phyloP scores from a whole-genome alignment of 2,329 filamentous ascomycete genomes.

The Paradendryphiella salina region DNA sequence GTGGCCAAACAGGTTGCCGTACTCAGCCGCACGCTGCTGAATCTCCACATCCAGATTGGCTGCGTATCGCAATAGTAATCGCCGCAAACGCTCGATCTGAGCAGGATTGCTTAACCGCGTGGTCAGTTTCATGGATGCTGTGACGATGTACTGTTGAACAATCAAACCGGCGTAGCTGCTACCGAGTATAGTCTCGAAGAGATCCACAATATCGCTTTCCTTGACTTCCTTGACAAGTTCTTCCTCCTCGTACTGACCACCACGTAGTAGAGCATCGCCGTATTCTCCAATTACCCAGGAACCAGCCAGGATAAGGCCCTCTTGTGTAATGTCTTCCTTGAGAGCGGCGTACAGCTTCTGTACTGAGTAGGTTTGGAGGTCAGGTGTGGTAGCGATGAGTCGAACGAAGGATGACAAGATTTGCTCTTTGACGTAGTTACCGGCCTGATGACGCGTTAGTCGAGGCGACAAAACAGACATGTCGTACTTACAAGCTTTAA shows the following conservation, averaged over 20 bases:
- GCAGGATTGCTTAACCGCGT: conserved; percentile 79
- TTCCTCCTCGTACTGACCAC: conserved; percentile 91
- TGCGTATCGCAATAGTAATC: conserved; percentile 75
- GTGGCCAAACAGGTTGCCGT: conserved; percentile 88
- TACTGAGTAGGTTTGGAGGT: conserved; percentile 93
- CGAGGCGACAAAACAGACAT: background rate
- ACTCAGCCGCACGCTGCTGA: conserved; percentile 94
- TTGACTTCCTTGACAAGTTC: conserved; percentile 81
- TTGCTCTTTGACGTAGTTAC: conserved; percentile 96
- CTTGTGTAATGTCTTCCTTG: conserved; percentile 96
- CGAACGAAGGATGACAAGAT: conserved; percentile 96
- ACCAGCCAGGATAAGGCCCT: conserved; percentile 88
- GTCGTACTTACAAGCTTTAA: conserved; percentile 65
- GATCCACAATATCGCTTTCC: conserved; percentile 86
- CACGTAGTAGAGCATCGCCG: conserved; percentile 83
- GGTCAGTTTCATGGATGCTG: conserved; percentile 90
- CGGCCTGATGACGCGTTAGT: conserved; percentile 57
- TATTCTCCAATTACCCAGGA: conserved; percentile 99
- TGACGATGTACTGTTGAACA: conserved; percentile 94
- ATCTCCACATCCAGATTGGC: conserved; percentile 92
- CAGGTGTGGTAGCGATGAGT: conserved; percentile 89
- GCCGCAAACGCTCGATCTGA: conserved; percentile 84
- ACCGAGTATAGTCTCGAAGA: conserved; percentile 90
- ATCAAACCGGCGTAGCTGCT: conserved; percentile 92
- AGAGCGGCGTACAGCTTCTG: conserved; percentile 90